Evolutionary conservation across 2,329 filamentous ascomycete genomes (phyloP).

Genomic region (Sporothrix sp.): DNA sequence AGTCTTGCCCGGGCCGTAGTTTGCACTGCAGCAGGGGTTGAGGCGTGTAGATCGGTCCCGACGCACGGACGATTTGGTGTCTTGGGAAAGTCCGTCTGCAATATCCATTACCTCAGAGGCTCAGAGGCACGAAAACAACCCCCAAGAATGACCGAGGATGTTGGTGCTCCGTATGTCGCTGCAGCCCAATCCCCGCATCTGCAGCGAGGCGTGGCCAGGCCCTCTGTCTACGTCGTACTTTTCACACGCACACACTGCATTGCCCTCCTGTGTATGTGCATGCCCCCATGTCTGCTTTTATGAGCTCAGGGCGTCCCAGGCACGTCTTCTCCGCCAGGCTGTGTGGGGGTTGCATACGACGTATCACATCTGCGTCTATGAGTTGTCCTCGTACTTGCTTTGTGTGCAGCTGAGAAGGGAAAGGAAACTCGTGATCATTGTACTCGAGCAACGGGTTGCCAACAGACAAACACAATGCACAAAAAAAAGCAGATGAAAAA

Average conservation of each 20-base stretch:
- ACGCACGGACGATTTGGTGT: constrained; percentile 8
- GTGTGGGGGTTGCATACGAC: constrained; percentile 7
- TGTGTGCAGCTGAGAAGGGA: constrained; percentile 7
- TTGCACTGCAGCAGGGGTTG: not conserved
- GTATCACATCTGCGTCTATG: not conserved
- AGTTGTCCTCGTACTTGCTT: too few relatives aligned
- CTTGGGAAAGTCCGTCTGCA: not conserved
- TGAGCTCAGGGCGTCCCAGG: too few relatives aligned
- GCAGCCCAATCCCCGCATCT: not conserved
- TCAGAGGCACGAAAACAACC: too few relatives aligned
- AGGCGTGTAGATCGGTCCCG: constrained; percentile 10
- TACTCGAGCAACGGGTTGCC: too few relatives aligned
- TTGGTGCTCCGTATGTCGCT: not conserved
- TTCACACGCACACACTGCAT: too few relatives aligned
- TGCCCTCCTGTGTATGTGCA: too few relatives aligned
- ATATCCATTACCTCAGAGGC: too few relatives aligned
- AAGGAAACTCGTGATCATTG: constrained; percentile 10
- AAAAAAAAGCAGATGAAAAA: not conserved
- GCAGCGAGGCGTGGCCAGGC: not conserved
- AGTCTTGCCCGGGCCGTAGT: too few relatives aligned
- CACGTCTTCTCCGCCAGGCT: not conserved
- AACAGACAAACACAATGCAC: too few relatives aligned
- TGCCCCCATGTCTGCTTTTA: too few relatives aligned
- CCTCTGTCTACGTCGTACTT: too few relatives aligned
- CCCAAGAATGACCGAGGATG: constrained; percentile 3